Conservation (phyloP, 2,329 filamentous ascomycete genomes). For the Thielaviopsis euricoi region DNA sequence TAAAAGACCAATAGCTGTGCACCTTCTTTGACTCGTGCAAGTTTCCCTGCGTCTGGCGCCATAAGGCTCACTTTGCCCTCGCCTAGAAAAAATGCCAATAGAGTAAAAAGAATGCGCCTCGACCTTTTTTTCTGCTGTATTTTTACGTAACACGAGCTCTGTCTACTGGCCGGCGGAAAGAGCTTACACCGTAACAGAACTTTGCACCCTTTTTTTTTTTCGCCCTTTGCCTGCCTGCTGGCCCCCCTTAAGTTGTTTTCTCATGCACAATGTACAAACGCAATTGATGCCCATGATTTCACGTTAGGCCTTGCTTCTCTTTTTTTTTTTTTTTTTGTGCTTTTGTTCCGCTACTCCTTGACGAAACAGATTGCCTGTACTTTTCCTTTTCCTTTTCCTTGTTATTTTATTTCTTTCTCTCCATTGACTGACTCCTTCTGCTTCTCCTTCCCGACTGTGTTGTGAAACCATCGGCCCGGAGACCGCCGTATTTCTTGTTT, state of each 20-base stretch:
- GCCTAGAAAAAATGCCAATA: no score
- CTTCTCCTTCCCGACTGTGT: neutral
- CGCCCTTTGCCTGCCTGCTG: neutral
- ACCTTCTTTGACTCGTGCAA: neutral
- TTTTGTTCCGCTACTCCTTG: no score
- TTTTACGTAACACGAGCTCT: neutral
- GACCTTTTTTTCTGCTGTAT: neutral
- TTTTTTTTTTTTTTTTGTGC: no score
- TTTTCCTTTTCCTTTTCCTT: neutral
- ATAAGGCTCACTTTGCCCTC: neutral
- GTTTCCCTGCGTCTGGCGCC: neutral
- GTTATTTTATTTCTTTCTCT: no score
- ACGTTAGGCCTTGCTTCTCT: no score
- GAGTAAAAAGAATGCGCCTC: no score
- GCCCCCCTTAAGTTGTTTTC: no score
- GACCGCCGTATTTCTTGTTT: neutral
- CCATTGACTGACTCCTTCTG: no score
- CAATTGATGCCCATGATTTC: no score
- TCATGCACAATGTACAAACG: no score
- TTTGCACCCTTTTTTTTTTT: neutral
- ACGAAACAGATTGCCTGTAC: no score
- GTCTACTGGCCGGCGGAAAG: neutral
- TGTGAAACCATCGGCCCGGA: neutral
- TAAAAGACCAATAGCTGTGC: neutral
- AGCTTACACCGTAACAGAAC: neutral